phyloP scores from a whole-genome alignment of 2,329 filamentous ascomycete species.

The Falciphora oryzae region DNA sequence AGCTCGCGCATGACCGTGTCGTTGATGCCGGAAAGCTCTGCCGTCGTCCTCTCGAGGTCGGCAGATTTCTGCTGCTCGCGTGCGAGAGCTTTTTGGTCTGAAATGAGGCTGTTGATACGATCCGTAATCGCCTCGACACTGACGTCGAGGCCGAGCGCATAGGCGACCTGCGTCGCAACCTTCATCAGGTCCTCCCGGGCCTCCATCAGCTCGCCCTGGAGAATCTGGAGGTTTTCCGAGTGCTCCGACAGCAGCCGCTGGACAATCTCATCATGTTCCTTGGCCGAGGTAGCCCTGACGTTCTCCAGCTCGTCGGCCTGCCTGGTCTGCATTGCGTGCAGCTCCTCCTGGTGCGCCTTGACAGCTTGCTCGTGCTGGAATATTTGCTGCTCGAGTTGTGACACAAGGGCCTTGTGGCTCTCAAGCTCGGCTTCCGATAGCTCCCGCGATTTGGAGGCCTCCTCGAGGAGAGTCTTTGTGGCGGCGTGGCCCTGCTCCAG shows the following conservation, averaged over 20 bases:
- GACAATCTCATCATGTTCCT: slow-evolving; percentile 52
- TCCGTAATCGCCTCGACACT: slow-evolving; percentile 63
- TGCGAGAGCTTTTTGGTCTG: slow-evolving; percentile 53
- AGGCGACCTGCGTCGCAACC: slow-evolving; percentile 57
- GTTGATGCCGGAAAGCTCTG: slow-evolving; percentile 52
- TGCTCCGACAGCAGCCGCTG: slow-evolving; percentile 56
- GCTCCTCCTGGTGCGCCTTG: slow-evolving; percentile 45
- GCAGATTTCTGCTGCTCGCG: slow-evolving; percentile 53
- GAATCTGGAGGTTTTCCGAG: slow-evolving; percentile 44
- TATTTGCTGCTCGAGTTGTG: slow-evolving; percentile 53
- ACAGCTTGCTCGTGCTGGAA: slow-evolving; percentile 53
- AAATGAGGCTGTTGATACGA: slow-evolving; percentile 51
- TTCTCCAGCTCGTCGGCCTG: slow-evolving; percentile 46
- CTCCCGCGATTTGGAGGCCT: slow-evolving; percentile 32
- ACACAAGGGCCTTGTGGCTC: slow-evolving; percentile 41
- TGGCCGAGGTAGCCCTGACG: slow-evolving; percentile 42
- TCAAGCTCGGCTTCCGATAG: slow-evolving; percentile 35
- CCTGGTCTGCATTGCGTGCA: slow-evolving; percentile 42
- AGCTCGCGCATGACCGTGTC: slow-evolving; percentile 57
- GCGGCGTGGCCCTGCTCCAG: slow-evolving; percentile 67
- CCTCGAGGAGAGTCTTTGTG: slow-evolving; percentile 62
- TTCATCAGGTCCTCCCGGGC: slow-evolving; percentile 62
- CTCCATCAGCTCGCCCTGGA: slow-evolving; percentile 58
- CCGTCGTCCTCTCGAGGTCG: slow-evolving; percentile 50
- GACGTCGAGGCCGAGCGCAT: slow-evolving; percentile 55